Base-by-base conservation (phyloP, 108 stramenopile genomes). In the Fragilaria radians region DNA sequence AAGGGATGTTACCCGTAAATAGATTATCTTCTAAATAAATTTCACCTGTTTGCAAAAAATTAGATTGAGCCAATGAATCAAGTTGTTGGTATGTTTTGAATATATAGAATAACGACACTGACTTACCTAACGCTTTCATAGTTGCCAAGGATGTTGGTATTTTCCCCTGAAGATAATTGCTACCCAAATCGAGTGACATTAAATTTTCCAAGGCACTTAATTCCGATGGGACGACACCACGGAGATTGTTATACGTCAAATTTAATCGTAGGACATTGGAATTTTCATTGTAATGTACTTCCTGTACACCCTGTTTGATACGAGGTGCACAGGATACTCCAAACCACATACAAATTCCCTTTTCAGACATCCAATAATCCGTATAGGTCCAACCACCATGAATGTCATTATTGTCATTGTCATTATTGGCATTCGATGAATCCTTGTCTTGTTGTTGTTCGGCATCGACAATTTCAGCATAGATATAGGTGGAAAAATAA, bases 11-110 rank as follows among this genome's bases (percentile, higher is more conserved):
- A 4, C 78, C 78, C 2, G 52, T 25, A 18, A 52, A 52, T 2
- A 52, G 1, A 4, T 52, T 52, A 17, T 78, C 74, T 42, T 79
- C 45, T 27, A 82, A 33, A 46, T 66, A 76, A 28, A 82, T 7
- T 42, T 42, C 36, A 42, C 36, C 36, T 42, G 14, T n/a, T n/a
- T n/a, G n/a, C n/a, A n/a, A n/a, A n/a, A n/a, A n/a, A n/a, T n/a
- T n/a, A n/a, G n/a, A n/a, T n/a, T n/a, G n/a, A n/a, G n/a, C n/a
- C n/a, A n/a, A n/a, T n/a, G n/a, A n/a, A n/a, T n/a, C n/a, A n/a
- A n/a, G n/a, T n/a, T n/a, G n/a, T n/a, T n/a, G n/a, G n/a, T n/a
- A n/a, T n/a, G n/a, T n/a, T n/a, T n/a, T n/a, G n/a, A n/a, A n/a
- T n/a, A n/a, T n/a, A n/a, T n/a, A n/a, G n/a, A n/a, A n/a, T n/a